Evolutionary conservation across 2,329 filamentous ascomycete species (phyloP).

Genomic region (Neopestalotiopsis sp.): DNA sequence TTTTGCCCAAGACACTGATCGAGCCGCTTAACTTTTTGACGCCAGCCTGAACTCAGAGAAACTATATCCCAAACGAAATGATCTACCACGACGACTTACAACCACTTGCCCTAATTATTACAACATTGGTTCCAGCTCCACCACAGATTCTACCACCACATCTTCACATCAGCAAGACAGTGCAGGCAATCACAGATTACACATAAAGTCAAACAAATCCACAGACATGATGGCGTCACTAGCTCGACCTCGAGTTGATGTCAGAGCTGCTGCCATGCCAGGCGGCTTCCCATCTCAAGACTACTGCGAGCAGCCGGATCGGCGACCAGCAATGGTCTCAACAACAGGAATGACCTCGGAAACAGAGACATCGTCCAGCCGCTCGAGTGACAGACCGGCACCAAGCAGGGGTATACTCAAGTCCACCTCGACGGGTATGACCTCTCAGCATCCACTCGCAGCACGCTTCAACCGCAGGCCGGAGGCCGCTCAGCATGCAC

Average conservation of each 20-base stretch:
- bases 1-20: constrained; percentile 24
- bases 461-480: constrained; percentile 35
- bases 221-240: constrained; percentile 26
- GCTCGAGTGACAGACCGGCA: constrained; percentile 26
- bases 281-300: constrained; percentile 30
- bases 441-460: constrained; percentile 33
- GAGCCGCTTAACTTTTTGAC: constrained; percentile 10
- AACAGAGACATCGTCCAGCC: constrained; percentile 32
- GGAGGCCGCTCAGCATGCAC: constrained; percentile 25
- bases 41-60: neutral
- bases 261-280: constrained; percentile 29
- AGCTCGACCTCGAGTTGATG: constrained; percentile 28
- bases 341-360: constrained; percentile 27
- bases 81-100: constrained; percentile 13
- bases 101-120: neutral
- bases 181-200: constrained; percentile 32
- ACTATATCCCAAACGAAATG: constrained; percentile 9
- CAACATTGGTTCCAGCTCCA: neutral
- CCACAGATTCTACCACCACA: neutral
- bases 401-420: constrained; percentile 36
- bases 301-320: constrained; percentile 27
- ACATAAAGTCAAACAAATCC: constrained; percentile 20
- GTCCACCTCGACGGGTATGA: constrained; percentile 21
- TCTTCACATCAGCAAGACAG: constrained; percentile 22
- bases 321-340: constrained; percentile 17